Percentiles rank a stretch among this genome's conserved stretches.
phyloP scores from a whole-genome alignment of 2,329 filamentous ascomycete genomes.

The Ophiostoma triangulosporum region DNA sequence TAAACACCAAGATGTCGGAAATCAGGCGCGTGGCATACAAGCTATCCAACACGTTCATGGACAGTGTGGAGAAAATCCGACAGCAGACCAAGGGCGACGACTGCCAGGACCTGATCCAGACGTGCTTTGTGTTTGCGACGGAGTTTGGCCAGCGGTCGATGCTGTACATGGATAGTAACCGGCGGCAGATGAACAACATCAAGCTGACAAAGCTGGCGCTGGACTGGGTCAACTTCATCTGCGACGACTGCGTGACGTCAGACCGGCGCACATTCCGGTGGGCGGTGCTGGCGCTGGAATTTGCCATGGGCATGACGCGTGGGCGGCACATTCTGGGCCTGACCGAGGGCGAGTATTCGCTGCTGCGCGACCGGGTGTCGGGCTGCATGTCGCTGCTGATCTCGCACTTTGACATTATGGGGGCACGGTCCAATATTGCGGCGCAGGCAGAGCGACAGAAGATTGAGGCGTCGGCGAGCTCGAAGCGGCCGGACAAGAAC shows the following conservation, averaged over 20 bases:
- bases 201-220: slow-evolving; percentile 86
- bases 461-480: slow-evolving; percentile 69
- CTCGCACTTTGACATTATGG: slow-evolving; percentile 98
- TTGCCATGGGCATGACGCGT: slow-evolving; percentile 93
- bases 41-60: slow-evolving; percentile 95
- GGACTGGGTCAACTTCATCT: slow-evolving; percentile 97
- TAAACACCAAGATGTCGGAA: slow-evolving; percentile 81
- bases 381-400: slow-evolving; percentile 96
- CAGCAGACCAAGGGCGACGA: slow-evolving; percentile 72
- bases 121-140: slow-evolving; percentile 96
- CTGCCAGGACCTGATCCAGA: slow-evolving; percentile 92
- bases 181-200: slow-evolving; percentile 92
- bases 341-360: slow-evolving; percentile 74
- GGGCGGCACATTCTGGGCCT: slow-evolving; percentile 88
- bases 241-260: slow-evolving; percentile 86
- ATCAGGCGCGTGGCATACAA: slow-evolving; percentile 95
- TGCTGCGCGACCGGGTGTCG: slow-evolving; percentile 74
- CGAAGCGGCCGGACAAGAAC: slow-evolving; percentile 63
- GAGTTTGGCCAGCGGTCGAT: slow-evolving; percentile 94
- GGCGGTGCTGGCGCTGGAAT: slow-evolving; percentile 90
- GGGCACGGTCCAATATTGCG: slow-evolving; percentile 80
- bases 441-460: slow-evolving; percentile 88
- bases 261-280: slow-evolving; percentile 95
- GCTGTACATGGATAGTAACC: slow-evolving; percentile 89
- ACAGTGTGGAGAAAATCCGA: slow-evolving; percentile 87